These are phyloP conservation scores for Claviceps maximensis DNA, from an alignment of 2,329 filamentous ascomycete species.

Conservation along the genomic window DNA sequence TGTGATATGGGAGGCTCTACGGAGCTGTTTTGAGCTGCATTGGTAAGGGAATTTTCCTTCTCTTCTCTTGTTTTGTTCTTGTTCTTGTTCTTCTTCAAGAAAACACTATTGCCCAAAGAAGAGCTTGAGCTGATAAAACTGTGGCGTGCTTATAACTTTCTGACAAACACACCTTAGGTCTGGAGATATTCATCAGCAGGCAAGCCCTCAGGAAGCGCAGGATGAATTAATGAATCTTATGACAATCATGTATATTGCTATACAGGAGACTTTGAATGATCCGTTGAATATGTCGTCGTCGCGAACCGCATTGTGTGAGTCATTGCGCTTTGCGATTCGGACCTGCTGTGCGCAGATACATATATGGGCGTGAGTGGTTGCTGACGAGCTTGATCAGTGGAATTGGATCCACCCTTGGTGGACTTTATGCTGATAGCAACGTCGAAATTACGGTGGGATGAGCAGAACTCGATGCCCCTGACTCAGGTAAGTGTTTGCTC, in stretches of 20 bases:
- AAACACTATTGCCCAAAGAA: too few relatives aligned
- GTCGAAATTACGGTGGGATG: conserved; percentile 61
- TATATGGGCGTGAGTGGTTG: neutral
- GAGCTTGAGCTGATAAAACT: too few relatives aligned
- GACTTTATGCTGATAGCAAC: conserved; percentile 58
- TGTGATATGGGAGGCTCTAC: conserved; percentile 38
- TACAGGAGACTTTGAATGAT: conserved; percentile 44
- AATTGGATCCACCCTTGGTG: conserved; percentile 53
- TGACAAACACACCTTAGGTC: conserved; percentile 21
- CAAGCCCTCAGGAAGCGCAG: conserved; percentile 36
- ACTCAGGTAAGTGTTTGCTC: conserved; percentile 36
- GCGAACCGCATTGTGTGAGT: conserved; percentile 38
- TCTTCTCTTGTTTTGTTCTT: neutral
- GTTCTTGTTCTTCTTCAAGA: too few relatives aligned
- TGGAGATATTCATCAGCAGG: conserved; percentile 31
- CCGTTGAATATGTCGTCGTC: conserved; percentile 33
- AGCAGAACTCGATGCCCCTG: conserved; percentile 45
- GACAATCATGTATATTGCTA: conserved; percentile 47
- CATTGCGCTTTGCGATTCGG: neutral
- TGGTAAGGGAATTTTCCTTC: conserved; percentile 25
- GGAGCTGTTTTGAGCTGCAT: conserved; percentile 35
- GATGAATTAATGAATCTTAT: conserved; percentile 50
- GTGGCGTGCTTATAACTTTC: too few relatives aligned
- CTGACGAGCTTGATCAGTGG: conserved; percentile 23
- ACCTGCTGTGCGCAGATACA: neutral